Conservation (phyloP, 1,139 yeast genomes). For the Hyphopichia wangnamkhiaoensis region DNA sequence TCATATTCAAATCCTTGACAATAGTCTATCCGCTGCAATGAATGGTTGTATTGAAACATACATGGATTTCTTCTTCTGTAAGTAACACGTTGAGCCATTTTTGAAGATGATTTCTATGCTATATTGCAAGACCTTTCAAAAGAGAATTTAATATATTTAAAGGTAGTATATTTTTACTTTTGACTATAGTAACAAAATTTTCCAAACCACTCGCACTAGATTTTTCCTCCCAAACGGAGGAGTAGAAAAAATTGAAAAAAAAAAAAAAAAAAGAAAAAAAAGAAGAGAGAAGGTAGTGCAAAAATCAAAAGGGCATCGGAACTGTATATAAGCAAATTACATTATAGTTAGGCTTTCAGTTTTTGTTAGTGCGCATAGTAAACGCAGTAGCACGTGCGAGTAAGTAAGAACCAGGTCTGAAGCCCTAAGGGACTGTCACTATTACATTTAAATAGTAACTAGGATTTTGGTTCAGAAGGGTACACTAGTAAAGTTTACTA, state of each 20-base stretch:
- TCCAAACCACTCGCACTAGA: constrained; percentile 5
- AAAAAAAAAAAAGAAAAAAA: neutral
- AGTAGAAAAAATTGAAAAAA: neutral
- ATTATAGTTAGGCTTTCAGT: too few species aligned
- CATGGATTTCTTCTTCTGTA: constrained; percentile 57
- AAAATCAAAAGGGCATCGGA: neutral
- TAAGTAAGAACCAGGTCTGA: too few species aligned
- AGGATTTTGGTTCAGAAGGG: too few species aligned
- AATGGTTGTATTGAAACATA: constrained; percentile 23
- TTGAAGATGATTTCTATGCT: constrained; percentile 17
- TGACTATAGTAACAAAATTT: constrained; percentile 6
- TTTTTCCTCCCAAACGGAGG: neutral
- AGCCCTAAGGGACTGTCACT: too few species aligned
- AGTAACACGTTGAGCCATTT: constrained; percentile 55
- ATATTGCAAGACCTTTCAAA: constrained; percentile 7
- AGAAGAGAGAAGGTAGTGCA: neutral
- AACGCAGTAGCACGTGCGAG: too few species aligned
- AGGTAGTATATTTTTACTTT: constrained; percentile 3
- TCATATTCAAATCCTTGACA: too few species aligned
- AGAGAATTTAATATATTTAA: neutral
- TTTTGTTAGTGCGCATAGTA: too few species aligned
- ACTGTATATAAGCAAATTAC: neutral
- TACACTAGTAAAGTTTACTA: too few species aligned
- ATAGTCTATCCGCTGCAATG: neutral
- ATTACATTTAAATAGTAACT: too few species aligned